A percentile compares a stretch with the other conserved stretches of the same genome.
Conservation (phyloP, 1,139 yeast genomes). For the Pichia sp. region DNA sequence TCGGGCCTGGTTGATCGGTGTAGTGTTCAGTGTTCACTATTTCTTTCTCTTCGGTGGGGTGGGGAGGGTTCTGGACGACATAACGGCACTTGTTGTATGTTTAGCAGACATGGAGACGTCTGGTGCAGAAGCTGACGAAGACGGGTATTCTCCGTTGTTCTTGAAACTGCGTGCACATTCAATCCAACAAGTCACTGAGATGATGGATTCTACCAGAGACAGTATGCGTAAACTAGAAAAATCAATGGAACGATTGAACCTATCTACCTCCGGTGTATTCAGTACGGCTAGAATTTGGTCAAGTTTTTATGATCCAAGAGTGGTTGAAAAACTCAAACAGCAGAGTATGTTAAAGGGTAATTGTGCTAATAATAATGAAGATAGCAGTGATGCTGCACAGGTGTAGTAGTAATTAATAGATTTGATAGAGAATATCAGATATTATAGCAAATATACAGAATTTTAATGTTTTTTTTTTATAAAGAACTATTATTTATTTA, state of each 20-base stretch:
- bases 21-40: too few species aligned
- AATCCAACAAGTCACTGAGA: constrained; percentile 8
- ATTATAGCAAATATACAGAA: constrained; percentile 10
- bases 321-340: constrained; percentile 19
- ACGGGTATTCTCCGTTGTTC: constrained; percentile 11
- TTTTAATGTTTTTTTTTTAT: too few species aligned
- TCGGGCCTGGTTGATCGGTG: too few species aligned
- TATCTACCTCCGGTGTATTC: constrained; percentile 11
- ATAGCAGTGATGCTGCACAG: too few species aligned
- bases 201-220: constrained; percentile 11
- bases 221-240: constrained; percentile 14
- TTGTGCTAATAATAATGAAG: not conserved
- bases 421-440: not conserved
- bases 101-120: too few species aligned
- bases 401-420: not conserved
- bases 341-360: constrained; percentile 2
- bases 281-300: constrained; percentile 21
- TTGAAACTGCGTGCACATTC: constrained; percentile 13
- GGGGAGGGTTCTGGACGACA: too few species aligned
- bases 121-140: not conserved
- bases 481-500: not conserved
- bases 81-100: too few species aligned
- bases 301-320: constrained; percentile 26
- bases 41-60: too few species aligned
- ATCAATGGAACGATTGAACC: constrained; percentile 10